phyloP scores from a whole-genome alignment of 2,329 filamentous ascomycete species.

The Stenocarpella maydis region DNA sequence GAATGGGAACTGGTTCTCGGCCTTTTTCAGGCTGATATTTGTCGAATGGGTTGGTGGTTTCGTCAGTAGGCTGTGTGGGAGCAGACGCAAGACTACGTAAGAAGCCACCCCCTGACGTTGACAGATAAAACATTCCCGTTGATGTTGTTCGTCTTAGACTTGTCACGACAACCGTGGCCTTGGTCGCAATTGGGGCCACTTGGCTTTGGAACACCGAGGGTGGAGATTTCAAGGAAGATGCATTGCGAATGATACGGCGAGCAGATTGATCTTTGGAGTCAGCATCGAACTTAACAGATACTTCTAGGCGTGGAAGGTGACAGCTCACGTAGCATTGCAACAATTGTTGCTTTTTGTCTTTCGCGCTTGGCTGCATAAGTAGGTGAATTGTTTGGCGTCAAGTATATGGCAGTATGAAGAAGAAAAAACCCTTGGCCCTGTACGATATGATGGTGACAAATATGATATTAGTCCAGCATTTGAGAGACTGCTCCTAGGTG shows the following conservation, averaged over 20 bases:
- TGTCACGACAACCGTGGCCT: conserved; percentile 32
- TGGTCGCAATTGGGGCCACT: conserved; percentile 30
- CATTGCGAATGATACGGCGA: background rate
- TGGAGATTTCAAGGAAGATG: conserved; percentile 11
- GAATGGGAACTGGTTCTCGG: conserved; percentile 36
- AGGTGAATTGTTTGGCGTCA: background rate
- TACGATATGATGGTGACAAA: too few species aligned
- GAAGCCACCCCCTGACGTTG: conserved; percentile 29
- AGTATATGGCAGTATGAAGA: conserved; percentile 3
- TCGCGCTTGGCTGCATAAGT: background rate
- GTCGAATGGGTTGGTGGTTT: conserved; percentile 36
- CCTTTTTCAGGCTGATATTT: conserved; percentile 36
- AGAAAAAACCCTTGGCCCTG: too few species aligned
- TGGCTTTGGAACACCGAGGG: conserved; percentile 19
- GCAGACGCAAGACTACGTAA: conserved; percentile 35
- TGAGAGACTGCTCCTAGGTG: background rate
- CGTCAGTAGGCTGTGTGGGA: conserved; percentile 33
- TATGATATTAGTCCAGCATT: background rate
- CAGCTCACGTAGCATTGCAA: background rate
- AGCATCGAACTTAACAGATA: background rate
- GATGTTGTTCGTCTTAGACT: conserved; percentile 35
- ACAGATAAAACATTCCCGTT: conserved; percentile 29
- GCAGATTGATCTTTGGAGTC: background rate
- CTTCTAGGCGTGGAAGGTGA: background rate
- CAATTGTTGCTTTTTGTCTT: background rate